These are phyloP conservation scores for Smittium culicis DNA, from an alignment of 371 early-diverging fungal species.

Conservation along the genomic window DNA sequence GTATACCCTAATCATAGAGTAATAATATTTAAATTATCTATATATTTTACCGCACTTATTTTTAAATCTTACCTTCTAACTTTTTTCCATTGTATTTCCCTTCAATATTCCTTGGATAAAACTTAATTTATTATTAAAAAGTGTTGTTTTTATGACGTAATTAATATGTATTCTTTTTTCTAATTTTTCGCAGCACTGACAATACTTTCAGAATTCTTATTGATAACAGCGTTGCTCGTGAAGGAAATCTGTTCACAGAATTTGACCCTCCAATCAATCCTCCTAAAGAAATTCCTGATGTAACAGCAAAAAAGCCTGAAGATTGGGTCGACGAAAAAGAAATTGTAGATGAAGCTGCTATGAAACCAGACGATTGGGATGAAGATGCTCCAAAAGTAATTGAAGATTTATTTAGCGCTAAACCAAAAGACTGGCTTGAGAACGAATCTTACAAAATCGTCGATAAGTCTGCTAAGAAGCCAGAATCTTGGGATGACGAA, in stretches of 20 bases:
- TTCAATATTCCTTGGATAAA: neutral
- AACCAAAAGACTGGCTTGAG: constrained; percentile 51
- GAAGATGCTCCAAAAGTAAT: constrained; percentile 66
- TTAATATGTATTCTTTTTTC: constrained; percentile 21
- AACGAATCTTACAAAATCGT: constrained; percentile 43
- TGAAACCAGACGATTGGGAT: constrained; percentile 76
- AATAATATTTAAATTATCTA: neutral
- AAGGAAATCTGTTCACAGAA: constrained; percentile 65
- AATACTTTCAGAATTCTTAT: constrained; percentile 74
- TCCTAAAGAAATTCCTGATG: constrained; percentile 75
- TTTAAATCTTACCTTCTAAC: neutral
- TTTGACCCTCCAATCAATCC: constrained; percentile 86
- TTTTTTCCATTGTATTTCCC: neutral
- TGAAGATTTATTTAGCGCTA: constrained; percentile 31
- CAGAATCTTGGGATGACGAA: constrained; percentile 84
- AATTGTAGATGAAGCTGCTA: constrained; percentile 73
- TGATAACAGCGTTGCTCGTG: constrained; percentile 52
- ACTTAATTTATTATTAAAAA: neutral
- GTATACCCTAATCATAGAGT: constrained; percentile 62
- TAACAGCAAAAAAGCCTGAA: constrained; percentile 75
- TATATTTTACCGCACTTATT: no score
- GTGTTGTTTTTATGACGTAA: neutral
- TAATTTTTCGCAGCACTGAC: constrained; percentile 60
- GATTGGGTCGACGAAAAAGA: constrained; percentile 88
- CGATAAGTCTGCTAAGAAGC: constrained; percentile 77